Conservation (phyloP, 2,329 filamentous ascomycete genomes). For the Celoporthe dispersa region DNA sequence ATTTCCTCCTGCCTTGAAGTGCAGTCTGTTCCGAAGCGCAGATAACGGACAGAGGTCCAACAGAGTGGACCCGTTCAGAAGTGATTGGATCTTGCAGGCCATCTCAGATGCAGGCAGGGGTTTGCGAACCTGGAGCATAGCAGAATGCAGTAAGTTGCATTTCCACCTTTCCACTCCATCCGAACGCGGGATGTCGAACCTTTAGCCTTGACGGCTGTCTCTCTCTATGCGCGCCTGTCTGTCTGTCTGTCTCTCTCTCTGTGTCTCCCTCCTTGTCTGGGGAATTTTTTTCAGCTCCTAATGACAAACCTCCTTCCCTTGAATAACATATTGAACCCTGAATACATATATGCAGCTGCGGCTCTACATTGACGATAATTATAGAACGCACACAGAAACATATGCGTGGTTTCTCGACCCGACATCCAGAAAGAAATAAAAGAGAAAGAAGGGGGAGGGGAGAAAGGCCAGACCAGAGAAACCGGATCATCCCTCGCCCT, state of each 20-base stretch:
- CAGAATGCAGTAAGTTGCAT: background rate
- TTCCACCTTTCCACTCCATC: background rate
- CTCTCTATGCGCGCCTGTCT: no score
- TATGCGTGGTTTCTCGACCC: no score
- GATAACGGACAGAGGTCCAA: constrained; percentile 9
- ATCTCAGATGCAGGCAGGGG: constrained; percentile 4
- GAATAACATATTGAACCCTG: background rate
- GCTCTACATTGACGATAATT: background rate
- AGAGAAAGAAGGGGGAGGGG: no score
- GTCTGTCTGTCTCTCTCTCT: background rate
- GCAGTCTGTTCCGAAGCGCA: constrained; percentile 22
- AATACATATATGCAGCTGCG: background rate
- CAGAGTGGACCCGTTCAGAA: constrained; percentile 8
- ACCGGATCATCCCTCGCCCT: background rate
- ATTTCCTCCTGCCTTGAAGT: constrained; percentile 23
- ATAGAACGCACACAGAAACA: no score
- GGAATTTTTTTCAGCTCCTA: background rate
- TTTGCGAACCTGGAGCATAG: background rate
- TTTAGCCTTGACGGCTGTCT: background rate
- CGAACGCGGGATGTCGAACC: background rate
- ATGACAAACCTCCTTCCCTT: background rate
- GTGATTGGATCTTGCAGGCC: constrained; percentile 10
- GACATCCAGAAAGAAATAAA: no score
- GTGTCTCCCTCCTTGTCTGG: no score
- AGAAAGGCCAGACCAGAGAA: no score